phyloP scores from a whole-genome alignment of 495 filamentous ascomycete species.

The Pyrenula aspistea region DNA sequence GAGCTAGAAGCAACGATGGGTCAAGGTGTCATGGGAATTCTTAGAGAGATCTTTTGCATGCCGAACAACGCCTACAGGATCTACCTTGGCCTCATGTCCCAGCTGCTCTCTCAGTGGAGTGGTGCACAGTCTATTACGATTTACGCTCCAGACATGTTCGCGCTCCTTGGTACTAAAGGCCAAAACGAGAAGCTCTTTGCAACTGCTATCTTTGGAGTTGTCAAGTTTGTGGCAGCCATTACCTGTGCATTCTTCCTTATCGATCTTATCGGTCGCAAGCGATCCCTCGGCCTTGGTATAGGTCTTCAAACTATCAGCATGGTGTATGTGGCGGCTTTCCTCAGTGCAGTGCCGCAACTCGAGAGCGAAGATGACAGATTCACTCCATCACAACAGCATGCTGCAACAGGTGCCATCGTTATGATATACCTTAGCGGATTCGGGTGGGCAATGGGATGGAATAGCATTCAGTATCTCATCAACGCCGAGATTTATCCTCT shows the following conservation, averaged over 20 bases:
- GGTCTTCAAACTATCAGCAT: constrained; percentile 49
- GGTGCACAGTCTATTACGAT: constrained; percentile 56
- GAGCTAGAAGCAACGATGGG: constrained; percentile 48
- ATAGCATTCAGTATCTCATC: constrained; percentile 63
- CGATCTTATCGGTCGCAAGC: constrained; percentile 62
- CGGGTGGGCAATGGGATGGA: constrained; percentile 67
- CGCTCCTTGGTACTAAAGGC: constrained; percentile 48
- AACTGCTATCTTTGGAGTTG: constrained; percentile 57
- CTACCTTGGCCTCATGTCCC: constrained; percentile 43
- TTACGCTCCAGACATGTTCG: constrained; percentile 56
- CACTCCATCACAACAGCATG: constrained; percentile 17
- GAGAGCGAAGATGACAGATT: constrained; percentile 12
- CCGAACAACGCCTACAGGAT: constrained; percentile 53
- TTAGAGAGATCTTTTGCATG: constrained; percentile 49
- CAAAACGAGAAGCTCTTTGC: constrained; percentile 50
- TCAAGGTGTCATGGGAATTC: constrained; percentile 35
- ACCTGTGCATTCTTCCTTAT: constrained; percentile 61
- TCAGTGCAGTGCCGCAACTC: constrained; percentile 38
- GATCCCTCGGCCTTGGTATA: constrained; percentile 53
- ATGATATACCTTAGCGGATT: constrained; percentile 56
- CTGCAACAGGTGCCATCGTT: constrained; percentile 44
- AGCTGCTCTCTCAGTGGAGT: constrained; percentile 58
- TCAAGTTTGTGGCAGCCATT: constrained; percentile 53
- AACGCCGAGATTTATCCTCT: constrained; percentile 67
- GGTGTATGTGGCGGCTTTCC: constrained; percentile 57